Conservation (phyloP, 2,329 filamentous ascomycete genomes). For the Fusarium keratoplasticum region DNA sequence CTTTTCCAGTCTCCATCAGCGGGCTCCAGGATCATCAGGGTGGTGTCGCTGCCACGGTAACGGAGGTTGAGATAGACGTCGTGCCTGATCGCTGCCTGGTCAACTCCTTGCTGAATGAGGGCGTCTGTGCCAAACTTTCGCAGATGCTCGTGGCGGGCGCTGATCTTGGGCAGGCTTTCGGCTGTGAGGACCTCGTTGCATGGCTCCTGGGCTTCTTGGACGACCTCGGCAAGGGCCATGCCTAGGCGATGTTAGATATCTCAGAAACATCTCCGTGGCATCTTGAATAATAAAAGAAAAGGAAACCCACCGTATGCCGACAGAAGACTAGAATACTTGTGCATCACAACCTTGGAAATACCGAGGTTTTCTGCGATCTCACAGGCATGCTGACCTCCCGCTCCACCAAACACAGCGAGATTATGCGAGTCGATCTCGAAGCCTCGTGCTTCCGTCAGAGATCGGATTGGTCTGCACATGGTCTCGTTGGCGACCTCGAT, state of each 20-base stretch:
- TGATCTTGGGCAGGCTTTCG: constrained; percentile 32
- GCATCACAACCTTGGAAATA: constrained; percentile 55
- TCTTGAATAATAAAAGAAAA: not conserved
- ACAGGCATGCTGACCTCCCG: constrained; percentile 57
- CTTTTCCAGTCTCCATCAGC: constrained; percentile 23
- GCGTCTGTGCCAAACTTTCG: constrained; percentile 48
- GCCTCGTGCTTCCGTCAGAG: constrained; percentile 39
- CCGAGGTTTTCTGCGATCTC: constrained; percentile 54
- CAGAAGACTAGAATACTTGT: constrained; percentile 57
- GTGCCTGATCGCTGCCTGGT: constrained; percentile 54
- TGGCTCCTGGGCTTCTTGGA: constrained; percentile 53
- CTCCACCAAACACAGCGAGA: constrained; percentile 45
- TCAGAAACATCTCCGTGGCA: not conserved
- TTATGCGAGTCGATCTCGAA: constrained; percentile 38
- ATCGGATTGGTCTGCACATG: constrained; percentile 75
- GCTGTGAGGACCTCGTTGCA: constrained; percentile 42
- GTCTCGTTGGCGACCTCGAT: constrained; percentile 79
- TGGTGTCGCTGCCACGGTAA: constrained; percentile 55
- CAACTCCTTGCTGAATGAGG: constrained; percentile 49
- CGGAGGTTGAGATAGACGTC: constrained; percentile 56
- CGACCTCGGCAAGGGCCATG: constrained; percentile 59
- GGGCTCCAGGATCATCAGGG: constrained; percentile 51
- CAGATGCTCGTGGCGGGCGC: constrained; percentile 27
- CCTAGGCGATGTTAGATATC: constrained; percentile 22
- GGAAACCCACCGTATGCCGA: constrained; percentile 54